phyloP scores from a whole-genome alignment of 768 basidiomycete species.

The Naganishia antarctica region DNA sequence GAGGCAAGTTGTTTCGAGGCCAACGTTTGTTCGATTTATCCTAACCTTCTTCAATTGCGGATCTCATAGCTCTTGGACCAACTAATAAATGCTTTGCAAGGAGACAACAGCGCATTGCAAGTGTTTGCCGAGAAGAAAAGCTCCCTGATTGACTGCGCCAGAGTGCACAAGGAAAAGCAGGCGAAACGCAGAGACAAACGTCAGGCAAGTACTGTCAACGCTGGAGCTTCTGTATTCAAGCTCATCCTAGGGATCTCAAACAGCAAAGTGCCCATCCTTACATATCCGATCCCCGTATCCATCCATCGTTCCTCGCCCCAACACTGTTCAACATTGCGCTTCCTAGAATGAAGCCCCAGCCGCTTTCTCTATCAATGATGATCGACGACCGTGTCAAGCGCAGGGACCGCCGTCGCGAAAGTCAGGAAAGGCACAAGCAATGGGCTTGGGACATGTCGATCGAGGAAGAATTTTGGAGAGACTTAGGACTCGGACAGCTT shows the following conservation, averaged over 20 bases:
- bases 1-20: not conserved
- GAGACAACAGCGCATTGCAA: not conserved
- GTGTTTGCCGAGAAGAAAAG: not conserved
- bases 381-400: slow-evolving; percentile 56
- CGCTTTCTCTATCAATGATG: slow-evolving; percentile 64
- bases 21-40: no score
- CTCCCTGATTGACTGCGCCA: not conserved
- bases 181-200: not conserved
- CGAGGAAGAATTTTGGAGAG: slow-evolving; percentile 37
- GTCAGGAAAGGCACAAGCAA: slow-evolving; percentile 25
- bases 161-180: not conserved
- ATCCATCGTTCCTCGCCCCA: slow-evolving; percentile 58
- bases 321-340: slow-evolving; percentile 64
- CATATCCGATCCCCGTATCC: not conserved
- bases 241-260: no score
- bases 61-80: not conserved
- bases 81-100: not conserved
- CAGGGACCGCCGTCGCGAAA: slow-evolving; percentile 54
- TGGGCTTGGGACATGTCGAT: slow-evolving; percentile 33
- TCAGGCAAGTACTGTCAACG: not conserved
- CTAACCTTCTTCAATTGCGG: no score
- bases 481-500: slow-evolving; percentile 3
- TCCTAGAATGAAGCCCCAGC: slow-evolving; percentile 75
- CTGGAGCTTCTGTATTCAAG: not conserved
- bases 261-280: no score